Base-by-base conservation (phyloP, 257 asterid species). In the Ballota nigra region DNA sequence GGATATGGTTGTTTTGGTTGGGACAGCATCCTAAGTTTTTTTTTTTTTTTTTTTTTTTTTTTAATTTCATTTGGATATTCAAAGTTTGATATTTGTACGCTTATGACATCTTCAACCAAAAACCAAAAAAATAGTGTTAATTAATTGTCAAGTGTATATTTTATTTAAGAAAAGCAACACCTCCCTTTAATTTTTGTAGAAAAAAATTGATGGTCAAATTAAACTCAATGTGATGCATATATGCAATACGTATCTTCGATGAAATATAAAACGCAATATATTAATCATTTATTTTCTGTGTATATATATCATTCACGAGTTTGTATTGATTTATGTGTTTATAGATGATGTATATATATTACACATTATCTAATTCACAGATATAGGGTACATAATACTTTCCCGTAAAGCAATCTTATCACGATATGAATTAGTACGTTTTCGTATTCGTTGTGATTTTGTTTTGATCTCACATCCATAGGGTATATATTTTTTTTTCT, bases 1-100 rank as follows among this genome's bases (percentile, higher is more conserved):
- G 72, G 31, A 70, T 66, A 36, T 71, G 66, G 58, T 74, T 70
- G 80, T 66, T 71, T 71, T 52, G n/a, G 57, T 75, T 75, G 66
- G 63, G 63, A 64, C 53, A 68, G 67, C 55, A 45, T 66, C 77
- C 69, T 12, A 66, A 20, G 70, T 40, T 34, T 26, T 8, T 26
- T 26, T 26, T 26, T 26, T 26, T 61, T 5, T 22, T 20, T 34
- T 26, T 8, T 26, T 26, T 26, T 26, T 26, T 26, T 61, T 5
- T 22, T 20, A 43, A 43, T 63, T 53, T 68, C 7, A 55, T 28
- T 55, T 41, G 62, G 29, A 41, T 36, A 68, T 60, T 59, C 40
- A 45, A 23, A 31, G 16, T 63, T 52, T 15, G 58, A 49, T 34
- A 2, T 20, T 43, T 67, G 45, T 29, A 51, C 31, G 49, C 41